phyloP scores from a whole-genome alignment of 2,329 filamentous ascomycete species.

The Metarhizium humberi region DNA sequence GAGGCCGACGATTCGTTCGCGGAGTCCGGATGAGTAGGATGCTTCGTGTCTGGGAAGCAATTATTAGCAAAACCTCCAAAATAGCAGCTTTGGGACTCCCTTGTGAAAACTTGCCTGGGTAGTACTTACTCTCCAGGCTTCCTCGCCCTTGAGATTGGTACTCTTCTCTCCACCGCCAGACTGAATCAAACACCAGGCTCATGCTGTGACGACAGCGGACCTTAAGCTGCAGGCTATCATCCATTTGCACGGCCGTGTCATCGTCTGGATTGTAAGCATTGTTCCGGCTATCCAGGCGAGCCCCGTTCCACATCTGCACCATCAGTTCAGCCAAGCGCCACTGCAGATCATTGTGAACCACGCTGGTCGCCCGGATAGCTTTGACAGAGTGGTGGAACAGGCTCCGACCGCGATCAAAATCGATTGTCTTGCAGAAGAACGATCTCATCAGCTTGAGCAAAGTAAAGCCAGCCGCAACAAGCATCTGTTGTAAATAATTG shows the following conservation, averaged over 20 bases:
- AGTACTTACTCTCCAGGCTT: conserved; percentile 56
- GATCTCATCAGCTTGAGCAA: conserved; percentile 71
- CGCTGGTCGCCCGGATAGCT: conserved; percentile 62
- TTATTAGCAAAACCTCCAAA: conserved; percentile 2
- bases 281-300: conserved; percentile 40
- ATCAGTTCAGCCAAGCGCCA: conserved; percentile 77
- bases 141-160: conserved; percentile 63
- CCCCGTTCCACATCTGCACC: conserved; percentile 76
- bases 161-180: conserved; percentile 79
- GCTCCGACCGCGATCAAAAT: conserved; percentile 55
- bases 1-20: conserved; percentile 63
- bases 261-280: conserved; percentile 41
- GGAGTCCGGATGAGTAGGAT: conserved; percentile 78
- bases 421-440: conserved; percentile 64
- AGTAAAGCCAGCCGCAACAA: conserved; percentile 70
- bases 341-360: conserved; percentile 69
- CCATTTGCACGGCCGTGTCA: conserved; percentile 40
- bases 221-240: conserved; percentile 68
- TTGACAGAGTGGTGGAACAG: conserved; percentile 64
- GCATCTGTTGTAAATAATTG: conserved; percentile 78
- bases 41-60: conserved; percentile 55
- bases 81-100: not conserved
- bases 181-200: conserved; percentile 76
- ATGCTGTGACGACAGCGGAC: conserved; percentile 79
- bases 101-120: not conserved